Base-by-base conservation (phyloP, 306 rosid genomes). In the Rosa rugosa region DNA sequence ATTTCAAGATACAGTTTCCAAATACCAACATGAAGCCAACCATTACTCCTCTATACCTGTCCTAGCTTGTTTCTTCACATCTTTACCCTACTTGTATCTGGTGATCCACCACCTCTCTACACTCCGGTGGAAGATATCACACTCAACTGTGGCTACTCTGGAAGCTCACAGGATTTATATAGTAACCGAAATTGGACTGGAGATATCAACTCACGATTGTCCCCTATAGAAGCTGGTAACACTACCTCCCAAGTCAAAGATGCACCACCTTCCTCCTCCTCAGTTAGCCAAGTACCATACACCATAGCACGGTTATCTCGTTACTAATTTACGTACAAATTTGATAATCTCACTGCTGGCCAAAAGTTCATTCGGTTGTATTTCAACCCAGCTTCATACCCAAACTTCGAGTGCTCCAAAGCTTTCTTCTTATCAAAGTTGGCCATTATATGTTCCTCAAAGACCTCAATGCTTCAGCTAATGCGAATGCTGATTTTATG, bases 331-430 rank as follows among this genome's bases (percentile, higher is more conserved):
- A 72, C 79, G 0, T 82, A 72, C 47, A 14, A 11, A 69, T 8
- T 7, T 17, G 4, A 57, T 13, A 17, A 25, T 5, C 17, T 59
- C 18, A 82, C 44, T 2, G 8, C 71, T 5, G 72, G 82, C 11
- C 82, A 60, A 16, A 77, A 82, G 41, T 77, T 76, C 20, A 0
- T 84, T 9, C 71, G 83, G 2, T 56, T 83, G 27, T 12, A 80
- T 41, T 76, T 80, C 75, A 8, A 51, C 75, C 12, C 81, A 23
- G 51, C 25, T 36, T 5, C 17, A 0, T 38, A 65, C 25, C 8
- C 34, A 0, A 1, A 40, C 57, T 72, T 75, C 8, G 46, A 79
- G 4, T 53, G n/a, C 40, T 51, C 51, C 40, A 71, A 53, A 5
- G 71, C 79, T 10, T 27, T 71, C 17, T 83, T 83, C 78, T 70